Conservation (phyloP, 306 rosid genomes). For the Cicer yamashitae region DNA sequence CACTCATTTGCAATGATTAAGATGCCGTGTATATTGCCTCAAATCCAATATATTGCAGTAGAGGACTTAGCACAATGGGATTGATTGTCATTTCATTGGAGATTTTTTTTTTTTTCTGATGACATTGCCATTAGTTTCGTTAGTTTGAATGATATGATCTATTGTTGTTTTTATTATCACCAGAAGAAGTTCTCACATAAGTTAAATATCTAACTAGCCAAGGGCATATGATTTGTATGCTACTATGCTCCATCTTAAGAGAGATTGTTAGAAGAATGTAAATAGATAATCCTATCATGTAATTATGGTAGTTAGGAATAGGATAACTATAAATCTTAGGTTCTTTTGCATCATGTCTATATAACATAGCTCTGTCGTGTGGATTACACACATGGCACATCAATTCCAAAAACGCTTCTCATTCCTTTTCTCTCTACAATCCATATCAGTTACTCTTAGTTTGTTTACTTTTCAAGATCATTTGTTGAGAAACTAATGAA, state of each 20-base stretch:
- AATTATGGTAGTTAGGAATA: background rate
- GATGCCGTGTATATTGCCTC: background rate
- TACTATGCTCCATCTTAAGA: too few species aligned
- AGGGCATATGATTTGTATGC: too few species aligned
- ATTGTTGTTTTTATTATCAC: too few species aligned
- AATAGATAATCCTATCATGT: too few species aligned
- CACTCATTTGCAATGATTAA: background rate
- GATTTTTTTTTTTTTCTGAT: background rate
- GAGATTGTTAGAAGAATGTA: too few species aligned
- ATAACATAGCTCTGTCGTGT: constrained; percentile 5
- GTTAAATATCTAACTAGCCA: too few species aligned
- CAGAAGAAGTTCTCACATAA: too few species aligned
- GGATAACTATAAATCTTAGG: background rate
- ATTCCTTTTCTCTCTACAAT: background rate
- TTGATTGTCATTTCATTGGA: background rate
- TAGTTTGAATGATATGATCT: background rate
- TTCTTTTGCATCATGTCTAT: constrained; percentile 4
- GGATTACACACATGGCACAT: constrained; percentile 2
- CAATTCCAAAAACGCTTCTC: background rate
- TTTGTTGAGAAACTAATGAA: constrained; percentile 14
- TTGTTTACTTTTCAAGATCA: background rate
- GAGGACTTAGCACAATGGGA: background rate
- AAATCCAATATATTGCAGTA: background rate
- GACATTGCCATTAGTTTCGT: background rate
- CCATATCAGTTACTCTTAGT: background rate